Percentiles rank a stretch among this genome's conserved stretches.
These are phyloP conservation scores for Aspergillus floridensis DNA, from an alignment of 2,329 filamentous ascomycete genomes.

Conservation along the genomic window DNA sequence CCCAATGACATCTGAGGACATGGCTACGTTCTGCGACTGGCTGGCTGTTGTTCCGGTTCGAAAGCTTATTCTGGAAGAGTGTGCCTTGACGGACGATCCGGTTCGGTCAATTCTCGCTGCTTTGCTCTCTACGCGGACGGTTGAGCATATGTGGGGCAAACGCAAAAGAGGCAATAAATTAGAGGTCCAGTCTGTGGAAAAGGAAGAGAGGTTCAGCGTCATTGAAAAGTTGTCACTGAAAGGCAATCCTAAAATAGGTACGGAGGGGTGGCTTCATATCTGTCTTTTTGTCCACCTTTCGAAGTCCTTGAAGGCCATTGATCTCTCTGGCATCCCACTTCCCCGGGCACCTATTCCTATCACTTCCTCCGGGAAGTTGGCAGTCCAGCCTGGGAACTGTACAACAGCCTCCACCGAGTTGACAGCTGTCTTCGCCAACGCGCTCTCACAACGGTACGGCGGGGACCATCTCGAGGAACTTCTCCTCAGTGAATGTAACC, in stretches of 20 bases:
- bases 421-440: slow-evolving; percentile 67
- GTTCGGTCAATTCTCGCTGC: slow-evolving; percentile 83
- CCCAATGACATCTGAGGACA: slow-evolving; percentile 75
- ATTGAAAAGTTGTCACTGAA: slow-evolving; percentile 85
- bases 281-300: slow-evolving; percentile 89
- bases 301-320: slow-evolving; percentile 77
- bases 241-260: slow-evolving; percentile 79
- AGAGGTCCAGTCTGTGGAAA: slow-evolving; percentile 28
- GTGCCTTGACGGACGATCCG: slow-evolving; percentile 81
- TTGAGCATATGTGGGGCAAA: slow-evolving; percentile 56
- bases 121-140: slow-evolving; percentile 72
- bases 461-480: slow-evolving; percentile 77
- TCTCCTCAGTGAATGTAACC: slow-evolving; percentile 74
- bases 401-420: slow-evolving; percentile 48
- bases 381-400: slow-evolving; percentile 15
- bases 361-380: slow-evolving; percentile 22
- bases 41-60: slow-evolving; percentile 88
- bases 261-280: slow-evolving; percentile 88
- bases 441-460: slow-evolving; percentile 72
- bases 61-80: slow-evolving; percentile 82
- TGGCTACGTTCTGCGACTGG: slow-evolving; percentile 88
- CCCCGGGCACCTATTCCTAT: slow-evolving; percentile 48
- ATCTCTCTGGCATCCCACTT: slow-evolving; percentile 81
- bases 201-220: slow-evolving; percentile 56
- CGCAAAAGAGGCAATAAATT: slow-evolving; percentile 41